These are phyloP conservation scores for Botrytis tulipae DNA, from an alignment of 2,329 filamentous ascomycete species.

Conservation along the genomic window DNA sequence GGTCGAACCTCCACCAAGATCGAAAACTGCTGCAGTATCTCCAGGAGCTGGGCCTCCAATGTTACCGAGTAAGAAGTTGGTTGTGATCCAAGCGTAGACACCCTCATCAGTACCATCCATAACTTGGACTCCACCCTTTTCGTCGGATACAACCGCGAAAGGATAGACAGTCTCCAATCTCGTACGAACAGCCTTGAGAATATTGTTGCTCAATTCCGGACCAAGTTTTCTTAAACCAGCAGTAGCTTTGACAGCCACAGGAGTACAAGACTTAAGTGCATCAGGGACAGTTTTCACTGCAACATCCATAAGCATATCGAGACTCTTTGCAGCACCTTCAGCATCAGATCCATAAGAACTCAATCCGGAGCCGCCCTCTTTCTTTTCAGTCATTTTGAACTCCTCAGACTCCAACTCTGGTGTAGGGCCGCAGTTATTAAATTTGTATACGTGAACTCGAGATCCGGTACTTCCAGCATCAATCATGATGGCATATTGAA, in stretches of 20 bases:
- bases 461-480: constrained; percentile 97
- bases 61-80: constrained; percentile 97
- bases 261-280: constrained; percentile 85
- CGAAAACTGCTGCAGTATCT: constrained; percentile 90
- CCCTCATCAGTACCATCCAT: constrained; percentile 98
- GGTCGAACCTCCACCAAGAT: constrained; percentile 93
- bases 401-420: constrained; percentile 90
- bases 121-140: constrained; percentile 85
- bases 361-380: constrained; percentile 68
- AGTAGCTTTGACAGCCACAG: constrained; percentile 96
- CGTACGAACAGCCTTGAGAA: constrained; percentile 78
- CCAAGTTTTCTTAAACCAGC: constrained; percentile 89
- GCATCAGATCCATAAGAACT: constrained; percentile 87
- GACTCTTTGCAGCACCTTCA: constrained; percentile 80
- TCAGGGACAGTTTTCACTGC: constrained; percentile 84
- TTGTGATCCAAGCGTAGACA: constrained; percentile 98
- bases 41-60: constrained; percentile 90
- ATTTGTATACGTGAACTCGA: constrained; percentile 96
- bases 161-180: constrained; percentile 87
- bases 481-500: constrained; percentile 98
- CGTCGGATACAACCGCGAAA: constrained; percentile 86
- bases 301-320: constrained; percentile 83
- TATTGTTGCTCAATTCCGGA: constrained; percentile 73
- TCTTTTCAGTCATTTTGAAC: constrained; percentile 91
- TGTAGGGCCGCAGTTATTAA: constrained; percentile 97